phyloP scores from a whole-genome alignment of 345 rosid species.

The Noccaea bulbosa region DNA sequence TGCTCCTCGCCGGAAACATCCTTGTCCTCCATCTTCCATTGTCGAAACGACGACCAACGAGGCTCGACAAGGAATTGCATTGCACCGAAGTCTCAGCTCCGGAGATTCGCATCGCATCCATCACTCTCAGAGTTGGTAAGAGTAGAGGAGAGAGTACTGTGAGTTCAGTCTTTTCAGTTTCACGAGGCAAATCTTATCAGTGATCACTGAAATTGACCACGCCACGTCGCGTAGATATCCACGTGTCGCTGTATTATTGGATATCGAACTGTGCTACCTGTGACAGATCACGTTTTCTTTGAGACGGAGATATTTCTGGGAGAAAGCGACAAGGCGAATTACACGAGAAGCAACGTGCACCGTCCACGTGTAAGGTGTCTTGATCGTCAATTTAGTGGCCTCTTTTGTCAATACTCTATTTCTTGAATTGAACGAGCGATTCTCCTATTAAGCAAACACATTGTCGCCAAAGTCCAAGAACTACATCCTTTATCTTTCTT shows the following conservation, averaged over 20 bases:
- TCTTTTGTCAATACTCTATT: constrained; percentile 9
- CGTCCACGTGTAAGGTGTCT: constrained; percentile 33
- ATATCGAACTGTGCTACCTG: background rate
- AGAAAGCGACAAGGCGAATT: constrained; percentile 26
- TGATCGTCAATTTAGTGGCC: constrained; percentile 20
- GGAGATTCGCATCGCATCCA: constrained; percentile 45
- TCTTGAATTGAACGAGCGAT: background rate
- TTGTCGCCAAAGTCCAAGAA: background rate
- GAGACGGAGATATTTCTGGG: constrained; percentile 35
- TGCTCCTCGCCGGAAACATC: constrained; percentile 42
- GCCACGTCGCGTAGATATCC: constrained; percentile 18
- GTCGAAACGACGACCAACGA: constrained; percentile 39
- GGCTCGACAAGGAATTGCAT: constrained; percentile 41
- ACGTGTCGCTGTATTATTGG: constrained; percentile 6
- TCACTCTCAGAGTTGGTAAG: background rate
- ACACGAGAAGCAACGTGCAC: constrained; percentile 9
- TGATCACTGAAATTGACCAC: constrained; percentile 16
- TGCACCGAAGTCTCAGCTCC: constrained; percentile 35
- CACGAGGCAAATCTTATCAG: constrained; percentile 33
- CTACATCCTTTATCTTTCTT: background rate
- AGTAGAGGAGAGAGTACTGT: constrained; percentile 23
- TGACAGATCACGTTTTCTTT: constrained; percentile 21
- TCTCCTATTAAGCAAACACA: background rate
- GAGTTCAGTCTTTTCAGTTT: constrained; percentile 21
- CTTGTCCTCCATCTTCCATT: constrained; percentile 33